These are phyloP conservation scores for Ustilago nuda DNA, from an alignment of 1,284 basidiomycete genomes.

Conservation along the genomic window DNA sequence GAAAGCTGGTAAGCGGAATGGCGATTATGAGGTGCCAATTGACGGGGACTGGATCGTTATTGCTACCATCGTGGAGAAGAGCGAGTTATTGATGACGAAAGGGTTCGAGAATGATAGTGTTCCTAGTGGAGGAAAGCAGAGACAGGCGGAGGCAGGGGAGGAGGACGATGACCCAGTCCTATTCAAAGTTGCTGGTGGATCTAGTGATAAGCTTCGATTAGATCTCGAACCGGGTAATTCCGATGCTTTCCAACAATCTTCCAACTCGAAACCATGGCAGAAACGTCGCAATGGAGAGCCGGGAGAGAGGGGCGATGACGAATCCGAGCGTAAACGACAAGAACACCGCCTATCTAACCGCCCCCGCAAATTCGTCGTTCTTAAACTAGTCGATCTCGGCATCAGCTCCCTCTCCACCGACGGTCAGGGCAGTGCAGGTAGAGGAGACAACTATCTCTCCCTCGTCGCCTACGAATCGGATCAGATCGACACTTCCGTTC, in stretches of 20 bases:
- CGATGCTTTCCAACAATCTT: constrained; percentile 18
- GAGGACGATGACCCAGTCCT: constrained; percentile 40
- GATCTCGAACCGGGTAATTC: constrained; percentile 42
- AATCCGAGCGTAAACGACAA: constrained; percentile 71
- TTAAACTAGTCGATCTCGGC: constrained; percentile 86
- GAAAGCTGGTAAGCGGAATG: constrained; percentile 20
- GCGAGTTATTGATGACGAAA: constrained; percentile 76
- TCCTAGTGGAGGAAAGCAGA: not conserved
- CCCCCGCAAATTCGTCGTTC: constrained; percentile 84
- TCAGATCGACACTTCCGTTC: constrained; percentile 65
- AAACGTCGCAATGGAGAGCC: constrained; percentile 53
- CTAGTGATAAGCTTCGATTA: constrained; percentile 21
- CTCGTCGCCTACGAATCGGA: constrained; percentile 91
- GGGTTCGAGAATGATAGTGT: constrained; percentile 29
- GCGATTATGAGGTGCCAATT: constrained; percentile 87
- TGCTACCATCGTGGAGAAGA: constrained; percentile 86
- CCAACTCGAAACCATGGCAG: constrained; percentile 1
- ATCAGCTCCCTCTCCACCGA: constrained; percentile 72
- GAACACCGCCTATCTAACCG: constrained; percentile 19
- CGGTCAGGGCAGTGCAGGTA: constrained; percentile 69
- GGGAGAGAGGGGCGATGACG: constrained; percentile 68
- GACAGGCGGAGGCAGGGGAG: not conserved
- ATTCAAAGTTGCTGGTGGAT: constrained; percentile 21
- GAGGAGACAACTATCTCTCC: constrained; percentile 84
- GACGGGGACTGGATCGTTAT: constrained; percentile 91